Base-by-base conservation (phyloP, 306 rosid genomes). In the Ormosia emarginata region DNA sequence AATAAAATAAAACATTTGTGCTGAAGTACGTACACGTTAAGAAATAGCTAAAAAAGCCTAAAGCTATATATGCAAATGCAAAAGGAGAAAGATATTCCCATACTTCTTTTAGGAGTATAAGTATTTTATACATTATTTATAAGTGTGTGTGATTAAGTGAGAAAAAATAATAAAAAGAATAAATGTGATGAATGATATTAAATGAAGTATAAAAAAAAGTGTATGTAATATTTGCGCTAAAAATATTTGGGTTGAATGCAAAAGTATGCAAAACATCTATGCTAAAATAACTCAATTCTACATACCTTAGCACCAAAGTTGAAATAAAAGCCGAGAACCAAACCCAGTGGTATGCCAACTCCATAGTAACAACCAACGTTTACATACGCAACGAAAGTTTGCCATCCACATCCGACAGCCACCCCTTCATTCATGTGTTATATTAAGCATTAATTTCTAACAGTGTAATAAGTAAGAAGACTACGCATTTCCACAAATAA, bases 401-500 rank as follows among this genome's bases (percentile, higher is more conserved):
- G 98, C 97, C 98, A 94, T 82, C 97, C 97, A 67, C 98, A 92
- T 6, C 98, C 98, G 79, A 94, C 94, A 74, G 98, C 98, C 75
- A 94, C 97, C 4, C 98, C 98, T 90, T 62, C 76, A 82, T 52
- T 24, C 7, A 73, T 32, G 10, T 4, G 2, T 9, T 37, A 68
- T 9, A 52, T 34, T 24, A 34, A 53, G 3, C 65, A 37, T 37
- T 24, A 71, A 30, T 52, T 34, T 52, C 8, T 40, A 17, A 8
- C 15, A 24, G 17, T 32, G 40, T 4, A 32, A 57, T 18, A 64
- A 37, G 0, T 13, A 34, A 14, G 11, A 63, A 63, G 40, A 59
- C 30, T 30, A 15, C 11, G 8, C 14, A 36, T 72, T 9, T 41
- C 8, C 18, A 2, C 6, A 17, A 29, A 6, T 3, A 53, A 11